Percentiles rank a stretch among this genome's conserved stretches.
phyloP scores from a whole-genome alignment of 371 early-diverging fungal genomes.

The Conidiobolus incongruus region DNA sequence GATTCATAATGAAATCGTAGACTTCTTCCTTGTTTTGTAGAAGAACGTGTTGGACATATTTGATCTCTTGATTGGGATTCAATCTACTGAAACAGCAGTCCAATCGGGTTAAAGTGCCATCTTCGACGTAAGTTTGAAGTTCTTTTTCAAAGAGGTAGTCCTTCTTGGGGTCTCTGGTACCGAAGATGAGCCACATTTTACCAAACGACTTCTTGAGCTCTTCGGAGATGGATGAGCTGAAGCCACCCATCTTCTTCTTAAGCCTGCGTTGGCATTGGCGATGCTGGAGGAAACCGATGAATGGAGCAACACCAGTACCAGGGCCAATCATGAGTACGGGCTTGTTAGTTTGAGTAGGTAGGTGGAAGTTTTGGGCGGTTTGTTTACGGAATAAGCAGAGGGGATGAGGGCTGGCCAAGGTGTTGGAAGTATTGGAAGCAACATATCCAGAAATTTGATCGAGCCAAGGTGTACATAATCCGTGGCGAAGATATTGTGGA shows the following conservation, averaged over 20 bases:
- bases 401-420: slow-evolving; percentile 20
- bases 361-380: slow-evolving; percentile 14
- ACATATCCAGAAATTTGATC: slow-evolving; percentile 25
- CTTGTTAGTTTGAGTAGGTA: slow-evolving; percentile 21
- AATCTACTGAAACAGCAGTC: slow-evolving; percentile 32
- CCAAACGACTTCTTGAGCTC: slow-evolving; percentile 14
- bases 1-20: slow-evolving; percentile 26
- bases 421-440: slow-evolving; percentile 22
- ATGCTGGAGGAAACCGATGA: slow-evolving; percentile 58
- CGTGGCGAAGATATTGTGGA: slow-evolving; percentile 21
- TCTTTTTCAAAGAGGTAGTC: slow-evolving; percentile 27
- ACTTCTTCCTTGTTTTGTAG: slow-evolving; percentile 19
- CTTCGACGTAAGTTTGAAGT: slow-evolving; percentile 18
- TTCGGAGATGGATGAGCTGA: slow-evolving; percentile 13
- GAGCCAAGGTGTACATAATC: slow-evolving; percentile 64
- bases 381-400: not conserved
- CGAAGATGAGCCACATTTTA: slow-evolving; percentile 41
- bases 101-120: slow-evolving; percentile 26
- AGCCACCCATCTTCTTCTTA: slow-evolving; percentile 13
- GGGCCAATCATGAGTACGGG: slow-evolving; percentile 60
- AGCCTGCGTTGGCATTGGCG: slow-evolving; percentile 18
- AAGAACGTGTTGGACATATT: slow-evolving; percentile 73
- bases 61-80: slow-evolving; percentile 8
- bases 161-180: slow-evolving; percentile 27
- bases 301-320: slow-evolving; percentile 82